Percentiles rank a stretch among this genome's conserved stretches.
These are phyloP conservation scores for Elsinoe australis DNA, from an alignment of 2,329 filamentous ascomycete species.

Conservation along the genomic window DNA sequence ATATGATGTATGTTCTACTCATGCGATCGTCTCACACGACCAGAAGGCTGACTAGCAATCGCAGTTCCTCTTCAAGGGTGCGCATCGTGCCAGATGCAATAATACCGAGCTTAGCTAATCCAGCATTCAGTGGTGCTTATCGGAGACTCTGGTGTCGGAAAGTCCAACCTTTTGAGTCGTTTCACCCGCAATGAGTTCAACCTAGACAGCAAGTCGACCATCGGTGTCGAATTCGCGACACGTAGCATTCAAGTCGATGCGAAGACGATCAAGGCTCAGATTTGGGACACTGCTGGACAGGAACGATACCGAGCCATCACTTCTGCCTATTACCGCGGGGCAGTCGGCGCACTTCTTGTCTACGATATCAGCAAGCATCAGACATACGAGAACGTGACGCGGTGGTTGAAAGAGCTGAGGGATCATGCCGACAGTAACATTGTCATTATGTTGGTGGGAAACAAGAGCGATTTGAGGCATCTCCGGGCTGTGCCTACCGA, in stretches of 20 bases:
- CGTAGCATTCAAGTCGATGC: conserved; percentile 97
- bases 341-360: conserved; percentile 91
- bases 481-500: conserved; percentile 94
- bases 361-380: conserved; percentile 99
- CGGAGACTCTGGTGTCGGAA: conserved; percentile 98
- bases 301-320: conserved; percentile 99
- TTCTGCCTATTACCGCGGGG: conserved; percentile 96
- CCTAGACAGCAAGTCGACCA: conserved; percentile 98
- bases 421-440: conserved; percentile 98
- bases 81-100: conserved; percentile 8
- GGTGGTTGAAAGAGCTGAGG: conserved; percentile 97
- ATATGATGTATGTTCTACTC: conserved; percentile 75
- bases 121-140: conserved; percentile 76
- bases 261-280: conserved; percentile 99
- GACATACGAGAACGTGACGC: conserved; percentile 97
- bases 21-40: conserved; percentile 19
- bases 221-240: conserved; percentile 98
- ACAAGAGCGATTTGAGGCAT: conserved; percentile 99
- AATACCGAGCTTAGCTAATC: conserved; percentile 16
- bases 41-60: conserved; percentile 31
- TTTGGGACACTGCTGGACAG: conserved; percentile 98
- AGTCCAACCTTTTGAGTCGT: conserved; percentile 98
- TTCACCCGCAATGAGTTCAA: conserved; percentile 99
- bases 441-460: conserved; percentile 98
- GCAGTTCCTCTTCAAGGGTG: conserved; percentile 99